Evolutionary conservation across 805 yeast genomes (phyloP).

Genomic region (Pichia scutulata): DNA sequence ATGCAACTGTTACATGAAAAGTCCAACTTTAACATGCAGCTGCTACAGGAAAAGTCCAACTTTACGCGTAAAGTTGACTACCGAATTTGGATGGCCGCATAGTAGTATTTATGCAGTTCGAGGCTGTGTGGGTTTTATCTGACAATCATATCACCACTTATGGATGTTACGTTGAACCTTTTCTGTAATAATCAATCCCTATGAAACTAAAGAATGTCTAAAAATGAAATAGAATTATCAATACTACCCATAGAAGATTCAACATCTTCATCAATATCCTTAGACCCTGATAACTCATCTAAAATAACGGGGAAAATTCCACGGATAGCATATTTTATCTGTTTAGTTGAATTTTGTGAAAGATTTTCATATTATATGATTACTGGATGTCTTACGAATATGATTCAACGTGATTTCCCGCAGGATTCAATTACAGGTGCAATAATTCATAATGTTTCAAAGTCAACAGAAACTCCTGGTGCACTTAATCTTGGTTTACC

Average conservation of each 20-base stretch:
- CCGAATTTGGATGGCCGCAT: too few species aligned
- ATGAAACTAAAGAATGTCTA: background rate
- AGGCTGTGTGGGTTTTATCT: constrained; percentile 5
- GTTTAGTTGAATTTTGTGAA: constrained; percentile 43
- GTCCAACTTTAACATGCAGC: too few species aligned
- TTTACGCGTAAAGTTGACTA: too few species aligned
- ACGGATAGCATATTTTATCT: constrained; percentile 19
- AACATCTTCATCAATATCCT: too few species aligned
- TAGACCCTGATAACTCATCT: background rate
- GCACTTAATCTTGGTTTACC: constrained; percentile 42
- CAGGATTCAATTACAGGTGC: constrained; percentile 31
- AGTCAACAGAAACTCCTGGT: constrained; percentile 35
- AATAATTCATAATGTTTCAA: constrained; percentile 33
- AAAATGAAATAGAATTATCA: constrained; percentile 4
- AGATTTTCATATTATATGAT: constrained; percentile 48
- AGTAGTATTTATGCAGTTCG: too few species aligned
- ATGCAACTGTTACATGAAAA: too few species aligned
- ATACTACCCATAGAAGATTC: background rate
- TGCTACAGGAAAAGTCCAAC: too few species aligned
- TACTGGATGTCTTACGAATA: constrained; percentile 40
- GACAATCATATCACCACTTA: too few species aligned
- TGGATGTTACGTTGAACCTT: too few species aligned
- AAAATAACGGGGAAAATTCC: constrained; percentile 22
- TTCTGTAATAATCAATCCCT: background rate
- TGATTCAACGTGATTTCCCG: constrained; percentile 44